Conservation (phyloP, 768 basidiomycete genomes). For the Leccinum subtestaceum region DNA sequence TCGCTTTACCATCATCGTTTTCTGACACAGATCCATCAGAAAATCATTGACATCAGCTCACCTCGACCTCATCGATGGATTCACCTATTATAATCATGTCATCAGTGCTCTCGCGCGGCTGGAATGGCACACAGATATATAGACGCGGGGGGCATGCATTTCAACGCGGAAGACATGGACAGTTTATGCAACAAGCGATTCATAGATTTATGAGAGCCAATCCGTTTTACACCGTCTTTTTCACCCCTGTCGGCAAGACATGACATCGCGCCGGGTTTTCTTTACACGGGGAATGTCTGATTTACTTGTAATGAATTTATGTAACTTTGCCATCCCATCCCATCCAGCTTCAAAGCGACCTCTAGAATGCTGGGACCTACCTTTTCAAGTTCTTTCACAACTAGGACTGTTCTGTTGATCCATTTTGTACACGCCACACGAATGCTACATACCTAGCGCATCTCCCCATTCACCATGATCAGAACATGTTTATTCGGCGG, state of each 20-base stretch:
- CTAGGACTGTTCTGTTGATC: not conserved
- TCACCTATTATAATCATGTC: slow-evolving; percentile 11
- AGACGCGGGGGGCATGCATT: slow-evolving; percentile 16
- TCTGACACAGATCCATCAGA: slow-evolving; percentile 24
- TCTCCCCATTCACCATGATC: not conserved
- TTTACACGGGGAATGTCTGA: slow-evolving; percentile 6
- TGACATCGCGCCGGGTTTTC: slow-evolving; percentile 1
- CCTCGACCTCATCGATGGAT: slow-evolving; percentile 43
- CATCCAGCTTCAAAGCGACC: not conserved
- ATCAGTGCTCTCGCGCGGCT: slow-evolving; percentile 7
- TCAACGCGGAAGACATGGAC: slow-evolving; percentile 20
- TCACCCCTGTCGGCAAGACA: slow-evolving; percentile 11
- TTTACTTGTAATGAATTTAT: slow-evolving; percentile 14
- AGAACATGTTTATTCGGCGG: not conserved
- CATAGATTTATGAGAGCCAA: slow-evolving; percentile 25
- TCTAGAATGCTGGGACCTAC: not conserved
- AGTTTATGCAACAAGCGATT: slow-evolving; percentile 12
- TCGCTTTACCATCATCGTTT: slow-evolving; percentile 27
- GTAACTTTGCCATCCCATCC: not conserved
- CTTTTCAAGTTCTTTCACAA: not conserved
- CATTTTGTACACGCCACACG: slow-evolving; percentile 3
- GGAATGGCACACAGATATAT: slow-evolving; percentile 11
- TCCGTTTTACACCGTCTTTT: slow-evolving; percentile 16
- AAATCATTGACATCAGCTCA: slow-evolving; percentile 37
- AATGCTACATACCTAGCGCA: slow-evolving; percentile 3